Base-by-base conservation (phyloP, 768 basidiomycete species). In the Termitomyces sp. region DNA sequence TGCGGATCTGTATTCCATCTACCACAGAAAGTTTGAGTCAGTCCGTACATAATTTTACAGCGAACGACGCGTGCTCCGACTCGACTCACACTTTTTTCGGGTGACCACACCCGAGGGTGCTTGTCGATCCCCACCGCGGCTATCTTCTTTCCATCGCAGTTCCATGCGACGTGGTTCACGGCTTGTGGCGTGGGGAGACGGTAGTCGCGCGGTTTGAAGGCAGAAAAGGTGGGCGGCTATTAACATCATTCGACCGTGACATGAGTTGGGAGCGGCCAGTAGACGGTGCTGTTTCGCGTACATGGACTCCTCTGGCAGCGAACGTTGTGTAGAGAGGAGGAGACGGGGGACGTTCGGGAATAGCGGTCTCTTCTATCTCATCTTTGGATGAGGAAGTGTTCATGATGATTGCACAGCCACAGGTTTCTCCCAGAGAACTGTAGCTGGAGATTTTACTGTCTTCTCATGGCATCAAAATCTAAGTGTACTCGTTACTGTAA, bases 101-200 rank as follows among this genome's bases (percentile, higher is more conserved):
- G 89, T 52, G 75, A 72, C 88, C 89, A 93, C n/a, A 93, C 71
- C 62, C 91, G 76, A 10, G 84, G 84, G n/a, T 76, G 72, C 66
- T 88, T 91, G 74, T 93, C 91, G 44, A 91, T 84, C 4, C 91
- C 91, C 8, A 89, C 89, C n/a, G 84, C 89, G 1, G 88, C 88
- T 14, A 93, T 76, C 57, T 87, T 87, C 74, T 86, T 86, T 18
- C 91, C 91, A 65, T 93, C 91, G 65, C 89, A 91, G 64, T 79
- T 92, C 90, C 90, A 93, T 0, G 89, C 87, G 53, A 92, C 84
- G 67, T 90, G 88, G 45, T 79, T 88, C 77, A 91, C 88, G 1
- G 79, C 71, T 64, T 88, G 86, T 18, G 82, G 70, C 48, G 82
- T 85, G 5, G 84, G 74, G 56, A 89, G 82, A 24, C 86, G 82